Evolutionary conservation across 177 flowering plant species (phyloP), one percentile per base, ranked within the genome.

Genomic region (Vitis hybrid): DNA sequence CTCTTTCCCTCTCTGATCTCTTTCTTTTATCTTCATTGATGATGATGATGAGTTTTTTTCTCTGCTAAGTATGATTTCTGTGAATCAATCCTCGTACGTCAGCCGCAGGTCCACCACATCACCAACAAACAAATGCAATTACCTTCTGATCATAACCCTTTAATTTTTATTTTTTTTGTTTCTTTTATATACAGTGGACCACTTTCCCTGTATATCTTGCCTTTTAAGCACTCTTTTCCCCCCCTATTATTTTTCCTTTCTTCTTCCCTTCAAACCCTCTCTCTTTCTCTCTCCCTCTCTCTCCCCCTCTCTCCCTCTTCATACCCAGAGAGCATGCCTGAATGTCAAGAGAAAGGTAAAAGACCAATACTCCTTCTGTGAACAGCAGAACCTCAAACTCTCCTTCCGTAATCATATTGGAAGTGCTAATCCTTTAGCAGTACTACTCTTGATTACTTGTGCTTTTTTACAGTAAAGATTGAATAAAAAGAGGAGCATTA

Each of bases 271-370:
- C 57, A 53, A 56, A 62, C 76, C 12, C 77, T 68, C 73, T 58
- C 73, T 64, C 74, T 68, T n/a, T n/a, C 44, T 58, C 73, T 51
- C 76, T 74, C 79, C 61, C 74, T 59, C 52, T 54, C 73, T 50
- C 75, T 75, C 79, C 53, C 77, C 62, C 73, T 70, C 80, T 68
- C 76, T 69, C 82, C 74, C 73, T 62, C 71, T 62, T 59, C 17
- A 52, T 66, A 67, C 55, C 33, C 69, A 69, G 80, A 78, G 82
- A 82, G 87, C 85, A 89, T 87, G 93, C 88, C 81, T 87, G 91
- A 82, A 89, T 89, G 95, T 89, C 90, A 80, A 85, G 85, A 83
- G 90, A 84, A 80, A 89, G 95, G 95, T 90, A 87, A n/a, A 28
- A 28, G 31, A 28, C 31, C 1, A 28, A 28, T 28, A 28, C 31